phyloP scores from a whole-genome alignment of 2,329 filamentous ascomycete species.

The Fusarium redolens region DNA sequence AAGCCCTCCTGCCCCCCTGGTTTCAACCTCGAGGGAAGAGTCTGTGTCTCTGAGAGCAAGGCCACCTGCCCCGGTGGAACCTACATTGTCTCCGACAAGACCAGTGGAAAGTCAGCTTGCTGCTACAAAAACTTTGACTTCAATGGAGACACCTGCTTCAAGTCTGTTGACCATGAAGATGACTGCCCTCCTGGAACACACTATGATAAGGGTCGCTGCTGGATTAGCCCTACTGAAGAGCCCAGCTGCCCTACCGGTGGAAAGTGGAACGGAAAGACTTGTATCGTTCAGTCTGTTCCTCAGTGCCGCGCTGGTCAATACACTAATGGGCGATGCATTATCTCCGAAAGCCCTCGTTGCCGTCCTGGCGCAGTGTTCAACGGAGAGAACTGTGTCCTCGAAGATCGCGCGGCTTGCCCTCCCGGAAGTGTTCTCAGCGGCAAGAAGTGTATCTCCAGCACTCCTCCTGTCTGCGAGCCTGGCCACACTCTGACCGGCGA shows the following conservation, averaged over 20 bases:
- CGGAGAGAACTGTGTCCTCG: constrained; percentile 1
- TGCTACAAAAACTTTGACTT: background rate
- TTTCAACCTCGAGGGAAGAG: background rate
- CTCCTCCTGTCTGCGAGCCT: background rate
- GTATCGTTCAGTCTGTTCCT: background rate
- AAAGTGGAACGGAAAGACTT: constrained; percentile 1
- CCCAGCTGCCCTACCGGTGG: background rate
- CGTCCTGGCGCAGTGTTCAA: background rate
- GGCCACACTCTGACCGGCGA: background rate
- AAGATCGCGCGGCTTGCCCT: background rate
- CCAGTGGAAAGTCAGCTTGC: constrained; percentile 2
- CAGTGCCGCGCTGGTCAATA: background rate
- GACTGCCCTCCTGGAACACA: background rate
- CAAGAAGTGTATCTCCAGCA: constrained; percentile 6
- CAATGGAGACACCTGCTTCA: constrained; percentile 2
- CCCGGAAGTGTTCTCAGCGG: background rate
- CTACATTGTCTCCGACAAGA: background rate
- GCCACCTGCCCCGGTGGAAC: background rate
- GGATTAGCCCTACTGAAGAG: background rate
- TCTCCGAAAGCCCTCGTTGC: background rate
- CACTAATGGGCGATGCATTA: constrained; percentile 1
- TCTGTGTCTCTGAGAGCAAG: constrained; percentile 3
- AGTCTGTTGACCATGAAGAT: background rate
- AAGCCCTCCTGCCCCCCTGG: constrained; percentile 10
- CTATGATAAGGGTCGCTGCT: background rate